Evolutionary conservation across 441 rosid genomes (phyloP).

Genomic region (Biscutella laevigata): DNA sequence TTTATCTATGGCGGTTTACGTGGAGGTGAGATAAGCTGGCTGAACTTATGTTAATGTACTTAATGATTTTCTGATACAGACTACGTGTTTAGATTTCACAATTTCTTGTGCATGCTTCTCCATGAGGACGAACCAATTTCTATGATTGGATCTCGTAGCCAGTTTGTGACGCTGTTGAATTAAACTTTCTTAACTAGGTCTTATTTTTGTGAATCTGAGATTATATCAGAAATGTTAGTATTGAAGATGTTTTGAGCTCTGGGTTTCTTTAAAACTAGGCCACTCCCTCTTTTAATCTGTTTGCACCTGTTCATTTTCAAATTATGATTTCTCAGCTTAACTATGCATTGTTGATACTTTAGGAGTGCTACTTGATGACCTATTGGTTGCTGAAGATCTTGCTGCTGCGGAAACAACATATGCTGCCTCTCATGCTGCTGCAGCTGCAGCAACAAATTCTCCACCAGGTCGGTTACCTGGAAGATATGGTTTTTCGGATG

Average conservation of each 20-base stretch:
- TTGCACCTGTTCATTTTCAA: no score
- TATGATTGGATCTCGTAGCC: background rate
- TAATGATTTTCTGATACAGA: conserved; percentile 13
- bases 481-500: conserved; percentile 75
- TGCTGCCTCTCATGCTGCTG: no score
- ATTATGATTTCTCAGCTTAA: conserved; percentile 12
- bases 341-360: conserved; percentile 17
- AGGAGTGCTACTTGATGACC: conserved; percentile 98
- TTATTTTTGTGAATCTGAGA: background rate
- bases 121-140: background rate
- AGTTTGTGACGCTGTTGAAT: conserved; percentile 1
- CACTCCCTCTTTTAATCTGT: conserved; percentile 2
- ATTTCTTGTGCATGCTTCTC: conserved; percentile 9
- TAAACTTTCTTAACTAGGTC: background rate
- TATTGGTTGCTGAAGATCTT: conserved; percentile 93
- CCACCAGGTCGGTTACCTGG: conserved; percentile 54
- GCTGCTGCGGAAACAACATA: conserved; percentile 87
- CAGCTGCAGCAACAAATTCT: conserved; percentile 61
- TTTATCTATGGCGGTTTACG: conserved; percentile 98
- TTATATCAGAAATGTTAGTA: background rate
- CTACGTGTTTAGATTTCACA: conserved; percentile 4
- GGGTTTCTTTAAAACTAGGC: background rate
- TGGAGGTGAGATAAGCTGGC: conserved; percentile 52
- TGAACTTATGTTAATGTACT: conserved; percentile 4
- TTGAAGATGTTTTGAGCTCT: background rate